These are phyloP conservation scores for Penicillium malachiteum DNA, from an alignment of 495 filamentous ascomycete species.

Conservation along the genomic window DNA sequence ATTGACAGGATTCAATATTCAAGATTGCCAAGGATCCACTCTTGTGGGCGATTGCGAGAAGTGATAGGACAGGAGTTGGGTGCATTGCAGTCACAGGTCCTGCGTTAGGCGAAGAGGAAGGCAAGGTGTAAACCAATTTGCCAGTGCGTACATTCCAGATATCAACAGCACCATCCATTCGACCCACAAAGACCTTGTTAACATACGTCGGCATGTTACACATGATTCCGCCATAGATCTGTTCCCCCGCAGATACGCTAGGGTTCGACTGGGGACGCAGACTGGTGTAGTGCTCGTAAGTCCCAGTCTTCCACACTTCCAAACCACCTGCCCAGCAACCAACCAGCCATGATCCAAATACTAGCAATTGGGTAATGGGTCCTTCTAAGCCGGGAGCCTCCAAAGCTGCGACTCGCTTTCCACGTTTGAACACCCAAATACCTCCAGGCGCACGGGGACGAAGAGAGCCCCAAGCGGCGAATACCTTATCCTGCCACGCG, in stretches of 20 bases:
- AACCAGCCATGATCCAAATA: constrained; percentile 91
- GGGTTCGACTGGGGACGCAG: constrained; percentile 50
- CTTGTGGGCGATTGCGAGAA: constrained; percentile 86
- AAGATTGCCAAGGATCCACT: constrained; percentile 75
- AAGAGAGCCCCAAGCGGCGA: constrained; percentile 77
- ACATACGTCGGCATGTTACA: constrained; percentile 87
- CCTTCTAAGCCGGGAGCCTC: constrained; percentile 61
- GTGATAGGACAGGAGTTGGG: constrained; percentile 74
- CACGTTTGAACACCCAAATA: constrained; percentile 92
- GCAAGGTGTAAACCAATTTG: constrained; percentile 81
- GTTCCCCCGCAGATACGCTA: constrained; percentile 41
- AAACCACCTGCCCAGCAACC: constrained; percentile 72
- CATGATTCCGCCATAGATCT: constrained; percentile 67
- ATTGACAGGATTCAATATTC: constrained; percentile 73
- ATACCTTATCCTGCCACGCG: constrained; percentile 84
- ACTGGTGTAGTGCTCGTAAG: constrained; percentile 86
- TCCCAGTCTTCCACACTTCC: constrained; percentile 85
- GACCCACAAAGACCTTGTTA: constrained; percentile 91
- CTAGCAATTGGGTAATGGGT: constrained; percentile 72
- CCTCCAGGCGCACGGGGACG: constrained; percentile 54
- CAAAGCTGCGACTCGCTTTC: constrained; percentile 79
- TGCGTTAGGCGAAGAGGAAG: constrained; percentile 61
- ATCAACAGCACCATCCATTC: constrained; percentile 83
- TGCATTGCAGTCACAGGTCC: constrained; percentile 81
- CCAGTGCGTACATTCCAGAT: constrained; percentile 96